Base-by-base conservation (phyloP, 148 eudicot genomes). In the Diospyros kaki region DNA sequence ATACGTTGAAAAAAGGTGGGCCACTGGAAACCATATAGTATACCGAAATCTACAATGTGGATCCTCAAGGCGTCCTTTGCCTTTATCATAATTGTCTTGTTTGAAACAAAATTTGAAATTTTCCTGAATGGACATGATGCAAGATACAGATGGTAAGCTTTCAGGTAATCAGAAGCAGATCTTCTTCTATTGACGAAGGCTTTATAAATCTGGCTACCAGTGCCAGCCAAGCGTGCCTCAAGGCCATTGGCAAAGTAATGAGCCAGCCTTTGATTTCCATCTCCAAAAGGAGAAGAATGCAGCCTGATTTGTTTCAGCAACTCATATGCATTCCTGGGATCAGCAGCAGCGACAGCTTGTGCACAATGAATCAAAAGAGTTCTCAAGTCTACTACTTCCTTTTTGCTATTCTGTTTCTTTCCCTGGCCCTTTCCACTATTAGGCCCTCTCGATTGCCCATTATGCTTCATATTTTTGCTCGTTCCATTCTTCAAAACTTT, bases 21-120 rank as follows among this genome's bases (percentile, higher is more conserved):
- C 84, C 84, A 82, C 51, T 82, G 84, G 76, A 82, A 82, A 63
- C 84, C 84, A 71, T 82, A 82, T 18, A 82, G 79, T 58, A 82
- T 82, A 44, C 84, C 84, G 43, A 82, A 74, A 66, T 82, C 84
- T 53, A 82, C 67, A 40, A 82, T 75, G 68, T 82, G 84, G 41
- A 82, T 9, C 73, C 76, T 78, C 72, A 48, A 15, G 9, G 64
- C 61, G 8, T 75, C 75, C 76, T 58, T 41, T 14, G 76, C 68
- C 52, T 66, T 64, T 9, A 13, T 46, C 71, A 52, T 58, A 28
- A 82, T 78, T 18, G 81, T 78, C 76, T 54, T 82, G 71, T 71
- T 82, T 8, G 84, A 59, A n/a, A 74, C 74, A 64, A 78, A 75
- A 55, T 82, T 78, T 6, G 81, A 78, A 7, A 75, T 75, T 50